These are phyloP conservation scores for Pseudonitzschia multiseries DNA, from an alignment of 108 stramenopile genomes.

Conservation along the genomic window DNA sequence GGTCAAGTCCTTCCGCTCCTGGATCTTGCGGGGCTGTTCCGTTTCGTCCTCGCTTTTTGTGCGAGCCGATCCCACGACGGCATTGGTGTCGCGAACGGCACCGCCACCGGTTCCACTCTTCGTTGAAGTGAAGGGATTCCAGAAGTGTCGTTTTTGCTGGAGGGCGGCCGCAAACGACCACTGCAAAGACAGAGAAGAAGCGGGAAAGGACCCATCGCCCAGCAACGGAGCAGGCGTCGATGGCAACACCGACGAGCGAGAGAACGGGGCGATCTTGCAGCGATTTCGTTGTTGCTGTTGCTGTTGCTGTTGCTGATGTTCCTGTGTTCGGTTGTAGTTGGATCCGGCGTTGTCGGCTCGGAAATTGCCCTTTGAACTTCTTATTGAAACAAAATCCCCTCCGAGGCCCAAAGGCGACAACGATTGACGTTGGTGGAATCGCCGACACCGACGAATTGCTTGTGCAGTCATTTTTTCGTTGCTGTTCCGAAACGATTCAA, in stretches of 20 bases:
- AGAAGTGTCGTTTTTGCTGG: conserved; percentile 4
- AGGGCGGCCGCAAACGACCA: neutral
- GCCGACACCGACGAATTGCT: too few species aligned
- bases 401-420: too few species aligned
- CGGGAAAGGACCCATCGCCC: neutral
- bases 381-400: too few species aligned
- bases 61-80: conserved; percentile 21
- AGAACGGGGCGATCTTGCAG: neutral
- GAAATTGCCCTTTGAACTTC: too few species aligned
- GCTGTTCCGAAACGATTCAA: too few species aligned
- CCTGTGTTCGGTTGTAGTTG: too few species aligned
- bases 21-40: conserved; percentile 48
- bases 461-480: too few species aligned
- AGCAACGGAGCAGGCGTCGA: neutral
- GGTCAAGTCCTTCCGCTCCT: conserved; percentile 71
- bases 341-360: too few species aligned
- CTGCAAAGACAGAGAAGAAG: neutral
- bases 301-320: neutral
- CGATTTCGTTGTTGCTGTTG: neutral
- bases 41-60: conserved; percentile 8
- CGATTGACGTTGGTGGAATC: too few species aligned
- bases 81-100: conserved; percentile 9
- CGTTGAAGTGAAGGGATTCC: conserved; percentile 27
- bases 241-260: neutral
- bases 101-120: neutral